These are phyloP conservation scores for Tetraselmis chui DNA, from an alignment of 139 green algal genomes.

Conservation along the genomic window DNA sequence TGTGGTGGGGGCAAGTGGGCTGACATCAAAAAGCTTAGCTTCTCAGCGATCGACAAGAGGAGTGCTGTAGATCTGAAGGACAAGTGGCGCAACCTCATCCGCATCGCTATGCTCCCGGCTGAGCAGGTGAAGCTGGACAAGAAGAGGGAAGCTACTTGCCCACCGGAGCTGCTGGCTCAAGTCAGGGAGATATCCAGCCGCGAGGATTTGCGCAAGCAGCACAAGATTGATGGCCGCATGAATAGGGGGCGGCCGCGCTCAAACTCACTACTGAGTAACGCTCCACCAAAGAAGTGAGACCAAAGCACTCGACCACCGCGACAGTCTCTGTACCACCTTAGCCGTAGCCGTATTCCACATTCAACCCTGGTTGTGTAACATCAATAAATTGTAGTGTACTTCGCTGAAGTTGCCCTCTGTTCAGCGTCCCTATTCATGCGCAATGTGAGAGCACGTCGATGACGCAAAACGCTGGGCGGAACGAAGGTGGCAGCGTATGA, in stretches of 20 bases:
- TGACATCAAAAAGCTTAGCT: slow-evolving; percentile 42
- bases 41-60: slow-evolving; percentile 22
- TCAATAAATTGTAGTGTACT: too few relatives aligned
- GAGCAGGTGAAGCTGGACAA: slow-evolving; percentile 15
- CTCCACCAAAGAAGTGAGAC: too few relatives aligned
- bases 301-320: too few relatives aligned
- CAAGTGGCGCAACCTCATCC: slow-evolving; percentile 70
- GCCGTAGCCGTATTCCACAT: too few relatives aligned
- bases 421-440: too few relatives aligned
- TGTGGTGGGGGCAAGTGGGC: slow-evolving; percentile 67
- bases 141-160: slow-evolving; percentile 17
- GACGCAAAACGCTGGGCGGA: too few relatives aligned
- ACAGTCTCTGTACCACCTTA: too few relatives aligned
- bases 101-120: slow-evolving; percentile 37
- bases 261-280: too few relatives aligned
- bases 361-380: too few relatives aligned
- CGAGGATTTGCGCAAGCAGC: not conserved
- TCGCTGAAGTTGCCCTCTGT: too few relatives aligned
- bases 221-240: not conserved
- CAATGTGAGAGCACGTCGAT: too few relatives aligned
- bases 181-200: not conserved
- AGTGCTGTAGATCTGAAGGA: slow-evolving; percentile 58
- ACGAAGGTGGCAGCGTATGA: too few relatives aligned
- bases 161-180: not conserved
- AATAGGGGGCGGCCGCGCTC: not conserved